phyloP scores from a whole-genome alignment of 306 rosid species.

The Quercus glauca region DNA sequence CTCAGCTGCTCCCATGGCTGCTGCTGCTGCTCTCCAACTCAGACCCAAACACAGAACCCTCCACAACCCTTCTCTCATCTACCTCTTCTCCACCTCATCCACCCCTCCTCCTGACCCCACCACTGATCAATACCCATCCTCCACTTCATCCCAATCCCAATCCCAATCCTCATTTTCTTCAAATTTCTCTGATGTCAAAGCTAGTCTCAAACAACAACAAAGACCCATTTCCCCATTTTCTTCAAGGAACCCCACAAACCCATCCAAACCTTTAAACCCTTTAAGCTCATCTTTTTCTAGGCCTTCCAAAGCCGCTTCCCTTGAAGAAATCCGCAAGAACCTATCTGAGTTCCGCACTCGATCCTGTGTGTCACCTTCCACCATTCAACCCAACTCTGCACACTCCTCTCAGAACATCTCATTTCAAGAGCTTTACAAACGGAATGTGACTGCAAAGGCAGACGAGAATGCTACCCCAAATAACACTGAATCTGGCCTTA shows the following conservation, averaged over 20 bases:
- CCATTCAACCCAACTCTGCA: not conserved
- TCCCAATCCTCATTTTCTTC: constrained; percentile 27
- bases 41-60: constrained; percentile 24
- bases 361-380: constrained; percentile 10
- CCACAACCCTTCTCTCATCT: constrained; percentile 26
- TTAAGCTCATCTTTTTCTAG: not conserved
- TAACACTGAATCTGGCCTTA: not conserved
- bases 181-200: constrained; percentile 37
- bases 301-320: not conserved
- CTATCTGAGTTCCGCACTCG: constrained; percentile 32
- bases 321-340: constrained; percentile 39
- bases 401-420: constrained; percentile 24
- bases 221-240: not conserved
- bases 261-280: not conserved
- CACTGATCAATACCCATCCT: constrained; percentile 16
- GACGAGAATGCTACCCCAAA: not conserved
- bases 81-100: constrained; percentile 45
- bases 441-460: constrained; percentile 3
- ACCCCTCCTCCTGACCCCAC: constrained; percentile 24
- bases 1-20: constrained; percentile 29
- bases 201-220: constrained; percentile 29
- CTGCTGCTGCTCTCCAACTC: constrained; percentile 55
- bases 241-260: not conserved
- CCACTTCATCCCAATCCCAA: not conserved
- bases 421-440: constrained; percentile 33